phyloP scores from a whole-genome alignment of 2,329 filamentous ascomycete genomes.

The Sarocladiaceae sp. region DNA sequence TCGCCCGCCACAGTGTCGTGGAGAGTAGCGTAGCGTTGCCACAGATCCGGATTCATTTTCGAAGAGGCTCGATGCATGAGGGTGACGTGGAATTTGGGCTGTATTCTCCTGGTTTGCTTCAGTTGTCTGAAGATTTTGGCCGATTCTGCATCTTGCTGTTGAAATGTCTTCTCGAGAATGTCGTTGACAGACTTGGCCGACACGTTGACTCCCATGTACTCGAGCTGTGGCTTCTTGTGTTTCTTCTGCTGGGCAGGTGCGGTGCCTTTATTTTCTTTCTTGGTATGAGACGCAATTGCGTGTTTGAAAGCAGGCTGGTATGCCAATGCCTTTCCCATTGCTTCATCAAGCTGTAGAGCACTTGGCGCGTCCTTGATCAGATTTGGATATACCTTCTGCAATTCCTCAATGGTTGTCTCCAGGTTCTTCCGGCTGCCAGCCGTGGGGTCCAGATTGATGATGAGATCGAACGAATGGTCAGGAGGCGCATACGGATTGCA shows the following conservation, averaged over 20 bases:
- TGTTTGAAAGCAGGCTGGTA: conserved; percentile 77
- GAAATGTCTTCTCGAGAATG: conserved; percentile 69
- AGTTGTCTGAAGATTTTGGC: conserved; percentile 68
- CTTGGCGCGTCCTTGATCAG: conserved; percentile 69
- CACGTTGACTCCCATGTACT: conserved; percentile 54
- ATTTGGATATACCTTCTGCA: conserved; percentile 75
- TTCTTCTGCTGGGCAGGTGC: conserved; percentile 24
- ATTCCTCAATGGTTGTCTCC: conserved; percentile 67
- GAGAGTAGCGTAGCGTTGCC: conserved; percentile 66
- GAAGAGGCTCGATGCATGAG: conserved; percentile 75
- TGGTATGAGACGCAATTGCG: conserved; percentile 58
- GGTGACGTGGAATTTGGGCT: conserved; percentile 88
- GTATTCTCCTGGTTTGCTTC: conserved; percentile 68
- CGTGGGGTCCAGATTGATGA: conserved; percentile 80
- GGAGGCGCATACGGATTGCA: conserved; percentile 63
- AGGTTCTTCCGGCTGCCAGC: conserved; percentile 80
- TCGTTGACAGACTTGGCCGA: conserved; percentile 36
- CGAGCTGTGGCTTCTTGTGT: conserved; percentile 43
- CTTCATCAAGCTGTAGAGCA: conserved; percentile 70
- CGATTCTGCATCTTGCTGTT: conserved; percentile 39
- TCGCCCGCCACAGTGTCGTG: conserved; percentile 41
- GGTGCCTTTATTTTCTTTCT: conserved; percentile 27
- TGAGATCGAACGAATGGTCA: conserved; percentile 75
- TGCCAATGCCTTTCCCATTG: conserved; percentile 69
- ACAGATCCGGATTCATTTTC: conserved; percentile 61